Conservation (phyloP, 2,329 filamentous ascomycete genomes). For the Catunica adiposa region DNA sequence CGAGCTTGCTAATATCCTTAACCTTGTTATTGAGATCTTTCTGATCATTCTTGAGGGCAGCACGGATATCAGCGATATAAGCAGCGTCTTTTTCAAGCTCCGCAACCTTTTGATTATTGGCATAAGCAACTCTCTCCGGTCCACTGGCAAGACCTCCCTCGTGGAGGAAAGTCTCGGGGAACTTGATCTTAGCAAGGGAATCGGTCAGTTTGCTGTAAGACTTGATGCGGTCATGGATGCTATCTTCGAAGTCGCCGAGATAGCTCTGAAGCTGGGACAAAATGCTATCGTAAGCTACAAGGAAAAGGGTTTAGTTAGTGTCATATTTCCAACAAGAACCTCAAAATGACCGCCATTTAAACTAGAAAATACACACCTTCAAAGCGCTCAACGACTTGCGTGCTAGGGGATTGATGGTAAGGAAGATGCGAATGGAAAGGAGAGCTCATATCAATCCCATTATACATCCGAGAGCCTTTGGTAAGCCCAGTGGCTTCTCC, state of each 20-base stretch:
- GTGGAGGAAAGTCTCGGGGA: conserved; percentile 59
- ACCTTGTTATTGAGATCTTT: conserved; percentile 90
- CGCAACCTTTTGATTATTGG: conserved; percentile 62
- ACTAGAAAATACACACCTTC: conserved; percentile 43
- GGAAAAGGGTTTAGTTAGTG: conserved; percentile 2
- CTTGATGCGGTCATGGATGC: conserved; percentile 77
- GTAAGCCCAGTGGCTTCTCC: not conserved
- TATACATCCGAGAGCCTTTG: not conserved
- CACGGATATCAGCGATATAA: conserved; percentile 80
- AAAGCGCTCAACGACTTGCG: conserved; percentile 72
- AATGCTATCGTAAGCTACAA: conserved; percentile 76
- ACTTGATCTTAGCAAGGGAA: conserved; percentile 61
- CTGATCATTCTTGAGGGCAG: conserved; percentile 68
- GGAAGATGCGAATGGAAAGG: conserved; percentile 83
- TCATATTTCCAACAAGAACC: not conserved
- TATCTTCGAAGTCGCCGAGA: conserved; percentile 78
- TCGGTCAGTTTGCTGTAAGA: conserved; percentile 68
- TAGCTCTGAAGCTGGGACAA: conserved; percentile 89
- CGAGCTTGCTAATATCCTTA: conserved; percentile 90
- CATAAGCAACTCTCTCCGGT: conserved; percentile 51
- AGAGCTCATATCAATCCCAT: conserved; percentile 33
- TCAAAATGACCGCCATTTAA: not conserved
- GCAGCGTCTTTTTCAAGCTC: conserved; percentile 82
- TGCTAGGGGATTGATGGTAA: conserved; percentile 73
- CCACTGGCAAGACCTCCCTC: conserved; percentile 69